Base-by-base conservation (phyloP, 2,329 filamentous ascomycete species). In the Penicillium sp. region DNA sequence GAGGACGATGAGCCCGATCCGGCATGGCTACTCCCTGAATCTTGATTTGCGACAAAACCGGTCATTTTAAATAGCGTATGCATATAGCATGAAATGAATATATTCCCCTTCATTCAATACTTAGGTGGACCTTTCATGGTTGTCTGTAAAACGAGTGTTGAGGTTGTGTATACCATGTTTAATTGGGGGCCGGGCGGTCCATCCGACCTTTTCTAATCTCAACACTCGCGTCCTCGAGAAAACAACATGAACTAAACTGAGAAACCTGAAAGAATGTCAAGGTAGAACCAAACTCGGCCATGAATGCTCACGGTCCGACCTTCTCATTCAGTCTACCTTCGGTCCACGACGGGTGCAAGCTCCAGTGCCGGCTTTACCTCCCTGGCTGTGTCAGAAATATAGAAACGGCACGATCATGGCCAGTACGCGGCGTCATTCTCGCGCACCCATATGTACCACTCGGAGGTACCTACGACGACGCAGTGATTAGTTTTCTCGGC, bases 401-500 rank as follows among this genome's bases (percentile, higher is more conserved):
- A 49, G 49, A 61, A 47, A 37, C 46, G 49, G 27, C 45, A 42
- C 18, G 44, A n/a, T 26, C 5, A 6, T 72, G 66, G 68, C 61
- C 49, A 38, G 72, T 66, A 48, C 74, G 68, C 50, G 80, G 76
- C 3, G 82, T 82, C 0, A 74, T 95, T 3, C 72, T 97, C 31
- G 90, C 90, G 10, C 93, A 97, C 67, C 91, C 93, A 0, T 97
- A 97, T 64, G 89, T 88, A 27, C 84, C 88, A 0, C 73, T 97
- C 42, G 93, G 93, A 4, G 93, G 91, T 4, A 83, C 75, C 66
- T 93, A 83, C 63, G 87, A 97, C 64, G 90, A 97, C 63, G 78
- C 80, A 0, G 77, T 95, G 0, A 85, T 97, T 1, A 75, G 80
- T n/a, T 73, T 81, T 7, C 70, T 86, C 2, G 81, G 79, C 0